Percentiles rank a stretch among this genome's conserved stretches.
Evolutionary conservation across 345 rosid genomes (phyloP).

Genomic region (Populus nigra): DNA sequence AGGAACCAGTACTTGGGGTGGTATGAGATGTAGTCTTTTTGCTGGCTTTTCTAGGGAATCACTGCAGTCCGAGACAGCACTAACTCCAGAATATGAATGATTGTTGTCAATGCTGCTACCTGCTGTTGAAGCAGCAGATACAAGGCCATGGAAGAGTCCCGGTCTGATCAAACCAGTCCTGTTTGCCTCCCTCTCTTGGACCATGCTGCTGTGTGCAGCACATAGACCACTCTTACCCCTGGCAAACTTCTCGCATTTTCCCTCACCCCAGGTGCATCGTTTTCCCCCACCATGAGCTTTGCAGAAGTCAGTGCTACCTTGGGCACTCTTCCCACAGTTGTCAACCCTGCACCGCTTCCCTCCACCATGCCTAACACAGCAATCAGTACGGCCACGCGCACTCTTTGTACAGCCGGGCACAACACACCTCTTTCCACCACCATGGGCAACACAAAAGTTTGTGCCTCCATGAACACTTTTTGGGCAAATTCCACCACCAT

Average conservation of each 20-base stretch:
- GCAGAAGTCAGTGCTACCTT: slow-evolving; percentile 94
- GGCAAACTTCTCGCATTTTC: slow-evolving; percentile 88
- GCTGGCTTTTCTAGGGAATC: slow-evolving; percentile 55
- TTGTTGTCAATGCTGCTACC: slow-evolving; percentile 51
- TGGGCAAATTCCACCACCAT: slow-evolving; percentile 95
- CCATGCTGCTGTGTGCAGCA: slow-evolving; percentile 84
- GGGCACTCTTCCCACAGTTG: slow-evolving; percentile 91
- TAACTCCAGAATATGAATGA: slow-evolving; percentile 54
- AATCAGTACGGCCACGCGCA: slow-evolving; percentile 95
- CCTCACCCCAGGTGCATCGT: slow-evolving; percentile 74
- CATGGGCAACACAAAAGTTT: slow-evolving; percentile 88
- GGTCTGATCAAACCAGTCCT: slow-evolving; percentile 64
- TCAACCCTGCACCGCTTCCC: slow-evolving; percentile 72
- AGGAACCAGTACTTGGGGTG: slow-evolving; percentile 86
- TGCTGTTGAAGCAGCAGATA: slow-evolving; percentile 53
- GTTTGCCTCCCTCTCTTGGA: slow-evolving; percentile 42
- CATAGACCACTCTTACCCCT: slow-evolving; percentile 93
- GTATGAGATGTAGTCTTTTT: slow-evolving; percentile 66
- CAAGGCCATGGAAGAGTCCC: slow-evolving; percentile 87
- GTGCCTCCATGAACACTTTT: slow-evolving; percentile 98
- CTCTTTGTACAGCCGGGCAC: slow-evolving; percentile 84
- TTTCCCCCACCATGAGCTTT: slow-evolving; percentile 97
- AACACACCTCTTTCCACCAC: slow-evolving; percentile 94
- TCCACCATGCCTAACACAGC: slow-evolving; percentile 91
- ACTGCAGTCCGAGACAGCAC: slow-evolving; percentile 56